These are phyloP conservation scores for Mycosphaerella sp. DNA, from an alignment of 2,329 filamentous ascomycete genomes.

Conservation along the genomic window DNA sequence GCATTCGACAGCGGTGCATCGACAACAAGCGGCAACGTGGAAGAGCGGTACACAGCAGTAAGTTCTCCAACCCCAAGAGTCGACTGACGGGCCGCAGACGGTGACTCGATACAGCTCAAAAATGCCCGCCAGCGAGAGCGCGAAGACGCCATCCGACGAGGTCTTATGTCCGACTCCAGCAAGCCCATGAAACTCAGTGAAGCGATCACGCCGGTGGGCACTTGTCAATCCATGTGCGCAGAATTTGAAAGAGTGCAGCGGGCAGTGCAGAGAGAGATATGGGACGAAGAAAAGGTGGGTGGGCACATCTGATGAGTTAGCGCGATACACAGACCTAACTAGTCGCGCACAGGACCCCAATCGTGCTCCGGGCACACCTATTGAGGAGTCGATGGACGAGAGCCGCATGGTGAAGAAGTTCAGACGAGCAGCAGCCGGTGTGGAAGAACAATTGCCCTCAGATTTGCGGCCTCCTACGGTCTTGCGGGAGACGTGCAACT, in stretches of 20 bases:
- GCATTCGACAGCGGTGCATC: constrained; percentile 7
- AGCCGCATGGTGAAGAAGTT: constrained; percentile 59
- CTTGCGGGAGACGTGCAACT: constrained; percentile 41
- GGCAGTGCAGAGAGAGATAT: constrained; percentile 57
- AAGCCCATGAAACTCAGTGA: constrained; percentile 54
- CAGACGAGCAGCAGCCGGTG: constrained; percentile 56
- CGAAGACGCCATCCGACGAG: constrained; percentile 47
- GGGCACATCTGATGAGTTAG: constrained; percentile 6
- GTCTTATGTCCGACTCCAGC: constrained; percentile 54
- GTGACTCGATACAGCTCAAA: constrained; percentile 40
- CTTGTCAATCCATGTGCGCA: constrained; percentile 59
- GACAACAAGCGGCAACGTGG: constrained; percentile 16
- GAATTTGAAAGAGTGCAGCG: constrained; percentile 58
- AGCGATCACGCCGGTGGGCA: constrained; percentile 56
- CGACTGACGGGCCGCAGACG: constrained; percentile 26
- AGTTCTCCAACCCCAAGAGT: constrained; percentile 7
- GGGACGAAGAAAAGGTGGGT: constrained; percentile 54
- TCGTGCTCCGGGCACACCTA: constrained; percentile 22
- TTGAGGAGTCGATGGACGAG: constrained; percentile 42
- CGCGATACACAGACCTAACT: constrained; percentile 21
- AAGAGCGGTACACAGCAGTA: constrained; percentile 24
- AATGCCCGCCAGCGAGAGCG: constrained; percentile 46
- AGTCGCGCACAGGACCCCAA: constrained; percentile 31
- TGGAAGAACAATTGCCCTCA: constrained; percentile 57
- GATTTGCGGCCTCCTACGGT: constrained; percentile 54